Evolutionary conservation across 2,329 filamentous ascomycete genomes (phyloP).

Genomic region (Mycosphaerella arachidis): DNA sequence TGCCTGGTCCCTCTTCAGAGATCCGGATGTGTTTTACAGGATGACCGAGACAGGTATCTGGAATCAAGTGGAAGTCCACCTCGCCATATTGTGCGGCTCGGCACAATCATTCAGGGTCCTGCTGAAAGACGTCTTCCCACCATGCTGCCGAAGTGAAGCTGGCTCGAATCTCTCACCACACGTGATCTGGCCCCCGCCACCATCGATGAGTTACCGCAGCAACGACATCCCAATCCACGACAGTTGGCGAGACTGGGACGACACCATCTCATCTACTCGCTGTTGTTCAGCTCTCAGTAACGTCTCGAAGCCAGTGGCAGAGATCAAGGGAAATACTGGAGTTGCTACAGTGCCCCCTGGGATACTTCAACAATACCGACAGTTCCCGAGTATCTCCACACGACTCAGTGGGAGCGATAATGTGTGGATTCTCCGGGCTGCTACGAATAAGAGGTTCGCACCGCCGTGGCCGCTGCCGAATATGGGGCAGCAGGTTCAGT

Average conservation of each 20-base stretch:
- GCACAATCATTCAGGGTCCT: constrained; percentile 16
- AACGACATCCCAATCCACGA: neutral
- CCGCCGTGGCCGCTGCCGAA: neutral
- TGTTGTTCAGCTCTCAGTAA: too few species aligned
- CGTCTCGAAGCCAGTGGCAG: neutral
- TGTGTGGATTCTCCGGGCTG: neutral
- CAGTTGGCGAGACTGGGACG: neutral
- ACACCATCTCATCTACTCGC: neutral
- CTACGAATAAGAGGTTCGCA: neutral
- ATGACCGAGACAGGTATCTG: constrained; percentile 8
- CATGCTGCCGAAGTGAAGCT: constrained; percentile 4
- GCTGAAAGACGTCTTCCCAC: constrained; percentile 9
- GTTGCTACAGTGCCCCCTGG: neutral
- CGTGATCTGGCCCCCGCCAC: neutral
- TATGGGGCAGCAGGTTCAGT: too few species aligned
- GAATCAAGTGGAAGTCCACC: constrained; percentile 14
- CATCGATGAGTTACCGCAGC: neutral
- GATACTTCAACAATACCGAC: neutral
- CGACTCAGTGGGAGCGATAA: neutral
- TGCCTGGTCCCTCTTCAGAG: constrained; percentile 10
- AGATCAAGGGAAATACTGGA: neutral
- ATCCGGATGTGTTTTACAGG: constrained; percentile 9
- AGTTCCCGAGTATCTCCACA: neutral
- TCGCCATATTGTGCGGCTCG: constrained; percentile 15
- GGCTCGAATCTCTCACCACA: neutral